A percentile compares a stretch with the other conserved stretches of the same genome.
Conservation (phyloP, 305 asterid species). For the Fraxinus nigra region DNA sequence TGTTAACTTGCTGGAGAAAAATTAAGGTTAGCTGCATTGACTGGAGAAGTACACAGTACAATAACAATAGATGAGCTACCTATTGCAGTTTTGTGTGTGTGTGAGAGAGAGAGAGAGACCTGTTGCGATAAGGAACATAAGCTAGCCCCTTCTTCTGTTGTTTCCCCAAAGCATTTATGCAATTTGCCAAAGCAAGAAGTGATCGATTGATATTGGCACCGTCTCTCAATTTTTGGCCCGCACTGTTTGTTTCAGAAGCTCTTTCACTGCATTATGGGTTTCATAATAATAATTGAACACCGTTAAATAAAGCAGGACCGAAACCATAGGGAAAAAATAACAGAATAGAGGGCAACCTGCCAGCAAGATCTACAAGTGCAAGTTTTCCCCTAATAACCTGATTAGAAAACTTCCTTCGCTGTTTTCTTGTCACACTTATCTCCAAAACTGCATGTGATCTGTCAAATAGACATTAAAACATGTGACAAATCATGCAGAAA, state of each 20-base stretch:
- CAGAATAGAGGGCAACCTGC: conserved; percentile 56
- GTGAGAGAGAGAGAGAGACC: conserved; percentile 40
- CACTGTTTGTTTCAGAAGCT: conserved; percentile 90
- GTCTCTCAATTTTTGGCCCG: conserved; percentile 92
- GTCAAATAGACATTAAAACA: conserved; percentile 27
- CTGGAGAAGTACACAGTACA: conserved; percentile 18
- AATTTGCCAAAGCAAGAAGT: conserved; percentile 95
- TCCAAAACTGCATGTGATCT: conserved; percentile 96
- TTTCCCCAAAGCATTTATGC: conserved; percentile 94
- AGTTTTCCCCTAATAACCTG: conserved; percentile 87
- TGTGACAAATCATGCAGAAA: conserved; percentile 17
- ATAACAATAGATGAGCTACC: conserved; percentile 29
- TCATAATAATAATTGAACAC: conserved; percentile 7
- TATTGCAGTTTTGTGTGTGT: conserved; percentile 21
- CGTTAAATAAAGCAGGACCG: conserved; percentile 18
- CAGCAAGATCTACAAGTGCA: conserved; percentile 97
- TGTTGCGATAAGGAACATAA: conserved; percentile 95
- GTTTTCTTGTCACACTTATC: conserved; percentile 73
- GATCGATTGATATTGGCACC: conserved; percentile 95
- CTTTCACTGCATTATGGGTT: conserved; percentile 68
- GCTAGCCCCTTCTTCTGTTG: conserved; percentile 95
- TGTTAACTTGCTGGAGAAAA: conserved; percentile 77
- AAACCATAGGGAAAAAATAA: conserved; percentile 14
- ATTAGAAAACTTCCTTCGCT: conserved; percentile 59
- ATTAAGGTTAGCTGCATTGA: conserved; percentile 29